A percentile compares a stretch with the other conserved stretches of the same genome.
These are phyloP conservation scores for Apiospora malaysiana DNA, from an alignment of 2,329 filamentous ascomycete species.

Conservation along the genomic window DNA sequence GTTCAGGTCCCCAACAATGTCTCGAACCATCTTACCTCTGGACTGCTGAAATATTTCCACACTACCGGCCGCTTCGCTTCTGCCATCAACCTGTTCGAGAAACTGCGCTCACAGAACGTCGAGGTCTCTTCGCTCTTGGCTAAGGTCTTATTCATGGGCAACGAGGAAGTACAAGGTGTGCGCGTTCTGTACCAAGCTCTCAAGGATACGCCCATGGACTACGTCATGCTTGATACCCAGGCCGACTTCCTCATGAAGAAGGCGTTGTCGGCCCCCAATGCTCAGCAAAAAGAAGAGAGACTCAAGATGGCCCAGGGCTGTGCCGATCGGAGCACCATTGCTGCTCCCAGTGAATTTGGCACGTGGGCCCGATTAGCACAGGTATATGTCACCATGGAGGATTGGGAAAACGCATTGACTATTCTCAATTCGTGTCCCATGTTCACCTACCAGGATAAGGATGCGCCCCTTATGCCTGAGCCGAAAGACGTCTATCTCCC, in stretches of 20 bases:
- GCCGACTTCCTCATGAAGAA: conserved; percentile 91
- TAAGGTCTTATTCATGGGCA: conserved; percentile 89
- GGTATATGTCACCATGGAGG: conserved; percentile 91
- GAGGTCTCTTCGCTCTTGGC: conserved; percentile 94
- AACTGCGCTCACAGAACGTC: conserved; percentile 85
- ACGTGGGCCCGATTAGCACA: conserved; percentile 95
- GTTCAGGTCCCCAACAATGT: conserved; percentile 98
- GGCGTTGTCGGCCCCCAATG: conserved; percentile 61
- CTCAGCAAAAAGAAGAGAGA: conserved; percentile 67
- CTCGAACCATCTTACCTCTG: conserved; percentile 93
- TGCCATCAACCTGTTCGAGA: conserved; percentile 97
- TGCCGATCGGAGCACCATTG: conserved; percentile 92
- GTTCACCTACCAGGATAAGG: conserved; percentile 99
- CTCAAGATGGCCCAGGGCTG: conserved; percentile 88
- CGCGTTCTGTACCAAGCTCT: conserved; percentile 86
- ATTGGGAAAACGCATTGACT: conserved; percentile 94
- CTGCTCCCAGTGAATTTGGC: conserved; percentile 94
- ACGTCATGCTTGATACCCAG: conserved; percentile 93
- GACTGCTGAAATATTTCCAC: conserved; percentile 90
- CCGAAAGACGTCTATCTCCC: conserved; percentile 87
- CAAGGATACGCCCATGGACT: conserved; percentile 95
- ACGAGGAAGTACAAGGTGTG: conserved; percentile 96
- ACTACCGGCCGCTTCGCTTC: conserved; percentile 94
- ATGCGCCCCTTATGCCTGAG: conserved; percentile 92
- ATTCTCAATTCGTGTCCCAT: conserved; percentile 98